Evolutionary conservation across 768 basidiomycete species (phyloP).

Genomic region (Suillus spraguei): DNA sequence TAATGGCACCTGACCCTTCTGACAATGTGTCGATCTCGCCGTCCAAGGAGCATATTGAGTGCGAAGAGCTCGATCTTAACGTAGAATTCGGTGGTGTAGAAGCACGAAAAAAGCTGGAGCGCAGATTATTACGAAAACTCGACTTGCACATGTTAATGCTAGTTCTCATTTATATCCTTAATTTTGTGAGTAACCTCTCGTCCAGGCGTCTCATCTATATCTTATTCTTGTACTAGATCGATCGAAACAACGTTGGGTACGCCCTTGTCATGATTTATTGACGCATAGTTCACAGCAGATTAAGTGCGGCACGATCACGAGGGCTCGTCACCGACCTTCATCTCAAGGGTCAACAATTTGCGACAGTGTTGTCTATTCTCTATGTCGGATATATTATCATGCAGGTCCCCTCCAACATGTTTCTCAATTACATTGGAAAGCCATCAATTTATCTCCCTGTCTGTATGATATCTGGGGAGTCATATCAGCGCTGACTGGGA

Average conservation of each 20-base stretch:
- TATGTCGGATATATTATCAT: conserved; percentile 57
- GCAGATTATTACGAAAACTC: conserved; percentile 54
- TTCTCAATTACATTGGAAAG: conserved; percentile 63
- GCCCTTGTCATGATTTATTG: conserved; percentile 15
- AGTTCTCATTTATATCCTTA: conserved; percentile 42
- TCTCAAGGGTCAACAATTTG: conserved; percentile 60
- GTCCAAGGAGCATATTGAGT: conserved; percentile 10
- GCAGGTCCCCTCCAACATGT: conserved; percentile 65
- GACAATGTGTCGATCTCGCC: conserved; percentile 8
- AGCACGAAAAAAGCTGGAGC: conserved; percentile 49
- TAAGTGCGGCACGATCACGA: conserved; percentile 62
- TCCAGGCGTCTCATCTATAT: neutral
- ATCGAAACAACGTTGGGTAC: conserved; percentile 70
- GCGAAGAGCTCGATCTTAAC: conserved; percentile 27
- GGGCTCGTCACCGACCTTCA: conserved; percentile 68
- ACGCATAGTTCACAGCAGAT: neutral
- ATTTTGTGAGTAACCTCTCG: conserved; percentile 29
- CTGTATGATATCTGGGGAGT: conserved; percentile 77
- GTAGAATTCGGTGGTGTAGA: conserved; percentile 52
- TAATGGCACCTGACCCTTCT: conserved; percentile 15
- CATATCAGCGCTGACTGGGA: conserved; percentile 50
- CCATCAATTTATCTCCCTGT: conserved; percentile 67
- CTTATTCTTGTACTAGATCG: conserved; percentile 44
- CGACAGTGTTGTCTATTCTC: conserved; percentile 69
- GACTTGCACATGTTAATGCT: conserved; percentile 59